Evolutionary conservation across 495 filamentous ascomycete genomes (phyloP), one percentile per base, ranked within the genome.

Genomic region (Wilcoxina mikolae): DNA sequence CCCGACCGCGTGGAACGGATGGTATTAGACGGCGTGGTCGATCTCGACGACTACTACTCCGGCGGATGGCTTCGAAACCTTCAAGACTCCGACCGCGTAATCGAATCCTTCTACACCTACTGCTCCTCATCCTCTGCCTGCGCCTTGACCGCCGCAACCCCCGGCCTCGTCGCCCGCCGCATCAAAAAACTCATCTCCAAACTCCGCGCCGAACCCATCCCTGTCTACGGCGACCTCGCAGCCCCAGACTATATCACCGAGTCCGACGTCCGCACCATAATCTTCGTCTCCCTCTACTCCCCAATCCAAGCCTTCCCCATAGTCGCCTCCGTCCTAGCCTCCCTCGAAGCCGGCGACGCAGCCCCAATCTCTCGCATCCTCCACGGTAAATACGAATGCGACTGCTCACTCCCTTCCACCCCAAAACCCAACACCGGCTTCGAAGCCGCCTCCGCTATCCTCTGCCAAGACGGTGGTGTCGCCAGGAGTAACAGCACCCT

Each of bases 391-490:
- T 59, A 69, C 58, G 17, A 58, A 51, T 51, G 61, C 65, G 29
- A 48, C 41, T 47, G 67, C 67, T 38, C 65, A 60, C 27, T 58
- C 55, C 11, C 65, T n/a, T 51, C 60, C 17, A 61, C 65, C 28
- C 55, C 56, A 31, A 69, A 72, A 1, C 61, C 67, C 1, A 69
- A 68, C 55, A 76, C 70, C 42, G 73, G 70, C 3, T 68, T 56
- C 56, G 66, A 77, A 56, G 74, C 76, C 0, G 73, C 67, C 9
- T 59, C 70, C 15, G 78, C 79, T 2, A 79, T 87, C 38, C 65
- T 81, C 1, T 87, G 84, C 58, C 68, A 75, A 0, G 84, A 88
- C 63, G 73, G 73, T 0, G 71, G 72, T 25, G n/a, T n/a, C 69
- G 69, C 15, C 12, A 28, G 51, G 52, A 66, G 66, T 4, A 59